Base-by-base conservation (phyloP, 108 stramenopile genomes). In the Hondaea fermentalgiana region DNA sequence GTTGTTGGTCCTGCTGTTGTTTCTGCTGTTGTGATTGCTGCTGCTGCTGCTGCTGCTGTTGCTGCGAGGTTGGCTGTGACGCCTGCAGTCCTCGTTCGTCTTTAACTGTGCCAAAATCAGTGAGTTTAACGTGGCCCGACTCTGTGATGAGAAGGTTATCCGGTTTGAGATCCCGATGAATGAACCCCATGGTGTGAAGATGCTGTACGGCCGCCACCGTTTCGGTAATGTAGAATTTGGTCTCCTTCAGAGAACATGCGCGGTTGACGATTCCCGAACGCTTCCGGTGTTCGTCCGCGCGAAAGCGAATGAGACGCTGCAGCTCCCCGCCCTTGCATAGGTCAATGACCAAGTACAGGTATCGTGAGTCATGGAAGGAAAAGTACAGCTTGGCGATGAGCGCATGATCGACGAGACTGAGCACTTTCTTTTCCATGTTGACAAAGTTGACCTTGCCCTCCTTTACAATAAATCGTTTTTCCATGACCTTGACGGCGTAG, bases 101-200 rank as follows among this genome's bases (percentile, higher is more conserved):
- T 55, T 53, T 47, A 35, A 89, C 91, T 5, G 87, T 88, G 23
- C 92, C 92, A 87, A 92, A 92, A 44, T 92, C 92, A 4, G 91
- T 42, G 4, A 92, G 23, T 76, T 92, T 92, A 5, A 91, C 35
- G 89, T 92, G 92, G 19, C 92, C 90, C 44, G 35, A 28, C 25
- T 59, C 58, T 5, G n/a, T 55, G 4, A 92, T 47, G 19, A 91
- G 64, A 14, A 92, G n/a, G 49, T 92, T 92, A 53, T 91, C 92
- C 10, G 92, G 92, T 83, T 95, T 94, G 45, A 94, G 49, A 51
- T 94, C 94, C 3, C 93, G 58, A 87, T 95, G 94, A 89, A 94
- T 91, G n/a, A 95, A 87, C n/a, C 92, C 91, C 72, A 92, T 58
- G 44, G 88, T 60, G 60, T 94, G 94, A 16, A 95, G 90, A 72